Conservation (phyloP, 805 yeast genomes). For the Cyberlindnera lachancei region DNA sequence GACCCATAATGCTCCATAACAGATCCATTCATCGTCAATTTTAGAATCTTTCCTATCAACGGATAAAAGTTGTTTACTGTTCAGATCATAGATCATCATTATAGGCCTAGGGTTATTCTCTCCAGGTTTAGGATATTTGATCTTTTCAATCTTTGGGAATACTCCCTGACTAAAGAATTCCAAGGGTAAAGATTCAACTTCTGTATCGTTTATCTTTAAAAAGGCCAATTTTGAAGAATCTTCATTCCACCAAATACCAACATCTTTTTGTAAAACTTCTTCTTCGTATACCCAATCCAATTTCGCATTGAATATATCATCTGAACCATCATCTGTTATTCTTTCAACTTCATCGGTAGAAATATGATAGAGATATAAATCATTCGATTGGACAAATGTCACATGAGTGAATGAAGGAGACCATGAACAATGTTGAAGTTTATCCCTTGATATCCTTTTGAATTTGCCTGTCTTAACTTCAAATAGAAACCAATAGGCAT, state of each 20-base stretch:
- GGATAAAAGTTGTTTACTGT: conserved; percentile 12
- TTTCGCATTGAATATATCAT: conserved; percentile 51
- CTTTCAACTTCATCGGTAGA: conserved; percentile 6
- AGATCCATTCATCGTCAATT: conserved; percentile 39
- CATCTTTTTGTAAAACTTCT: conserved; percentile 55
- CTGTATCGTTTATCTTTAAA: conserved; percentile 51
- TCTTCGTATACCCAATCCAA: conserved; percentile 87
- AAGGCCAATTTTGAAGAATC: conserved; percentile 49
- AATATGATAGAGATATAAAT: conserved; percentile 43
- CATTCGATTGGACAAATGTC: conserved; percentile 48
- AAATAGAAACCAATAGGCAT: conserved; percentile 54
- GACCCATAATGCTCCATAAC: conserved; percentile 61
- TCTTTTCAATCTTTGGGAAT: conserved; percentile 39
- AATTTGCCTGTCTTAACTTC: conserved; percentile 35
- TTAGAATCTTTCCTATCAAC: conserved; percentile 21
- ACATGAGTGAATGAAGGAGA: conserved; percentile 53
- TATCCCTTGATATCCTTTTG: conserved; percentile 24
- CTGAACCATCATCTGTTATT: conserved; percentile 41
- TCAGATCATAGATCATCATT: conserved; percentile 36
- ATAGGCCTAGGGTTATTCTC: conserved; percentile 48
- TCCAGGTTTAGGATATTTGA: conserved; percentile 75
- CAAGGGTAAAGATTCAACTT: conserved; percentile 44
- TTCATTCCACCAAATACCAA: conserved; percentile 68
- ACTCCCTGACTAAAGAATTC: conserved; percentile 41
- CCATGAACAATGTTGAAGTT: conserved; percentile 42